Evolutionary conservation across 805 yeast genomes (phyloP), one percentile per base, ranked within the genome.

Genomic region (Ogataea sp.): DNA sequence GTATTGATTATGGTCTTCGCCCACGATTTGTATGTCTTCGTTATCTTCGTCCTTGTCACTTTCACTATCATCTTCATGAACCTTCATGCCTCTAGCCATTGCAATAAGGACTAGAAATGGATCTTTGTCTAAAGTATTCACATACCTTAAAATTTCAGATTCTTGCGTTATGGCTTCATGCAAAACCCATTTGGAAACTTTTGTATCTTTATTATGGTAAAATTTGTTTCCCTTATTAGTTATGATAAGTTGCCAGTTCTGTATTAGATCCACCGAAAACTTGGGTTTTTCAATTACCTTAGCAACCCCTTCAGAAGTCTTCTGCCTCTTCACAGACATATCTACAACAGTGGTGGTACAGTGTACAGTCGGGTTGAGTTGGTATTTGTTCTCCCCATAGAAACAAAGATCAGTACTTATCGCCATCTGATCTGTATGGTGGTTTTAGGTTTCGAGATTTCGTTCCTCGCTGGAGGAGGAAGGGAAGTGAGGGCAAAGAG

Each of bases 161-260:
- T 32, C 34, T 20, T 31, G 23, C 36, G 26, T 35, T 26, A 15
- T 35, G 4, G 23, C 15, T 16, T 32, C 34, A 7, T 36, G 37
- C 8, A 54, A 28, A 31, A 50, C 55, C 62, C 62, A 57, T 8
- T 30, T 20, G 14, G 61, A 55, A 2, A 36, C 13, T 3, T 20
- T 24, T 1, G 20, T 35, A 14, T 10, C 13, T 18, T 20, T n/a
- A 34, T 51, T 38, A 30, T 47, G 44, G 31, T 52, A 57, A 34
- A 52, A 56, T 40, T 55, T 47, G 32, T 40, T 39, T 1, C 59
- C 61, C 2, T 39, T 38, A 6, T 41, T 37, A 1, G 57, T 49
- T 2, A 57, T 48, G 2, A 56, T 32, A 28, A 53, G 28, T 3
- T 31, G 10, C 59, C 58, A 55, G 6, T 31, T 26, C 11, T 28